Base-by-base conservation (phyloP, 1,284 basidiomycete genomes). In the Trichosporon sp. region DNA sequence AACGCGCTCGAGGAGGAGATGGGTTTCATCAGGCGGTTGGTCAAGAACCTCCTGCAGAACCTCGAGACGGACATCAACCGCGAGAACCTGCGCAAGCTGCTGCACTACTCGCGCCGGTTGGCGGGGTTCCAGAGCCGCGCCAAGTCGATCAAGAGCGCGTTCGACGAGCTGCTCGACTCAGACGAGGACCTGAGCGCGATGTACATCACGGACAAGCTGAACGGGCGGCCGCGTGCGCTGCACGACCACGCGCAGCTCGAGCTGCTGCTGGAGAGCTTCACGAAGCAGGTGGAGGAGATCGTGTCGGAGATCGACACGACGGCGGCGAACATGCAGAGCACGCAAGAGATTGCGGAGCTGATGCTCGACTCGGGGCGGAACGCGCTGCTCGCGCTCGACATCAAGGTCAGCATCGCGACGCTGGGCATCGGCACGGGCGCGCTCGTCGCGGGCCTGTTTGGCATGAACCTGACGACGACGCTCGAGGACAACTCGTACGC, bases 281-380 rank as follows among this genome's bases (percentile, higher is more conserved):
- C 91, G 27, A 98, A 98, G 80, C 96, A 97, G 80, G 93, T 95
- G 0, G 95, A 97, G 81, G 95, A 97, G 84, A 92, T 97, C 69
- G 92, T 95, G 5, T 93, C 90, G 74, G 95, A 97, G 82, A 91
- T 92, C 1, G 92, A 93, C 77, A 93, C 88, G 72, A 93, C 92
- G 1, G 89, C 93, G 92, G 88, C 86, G 68, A 97, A 97, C 79
- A 93, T 98, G 67, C 91, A 93, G 84, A 94, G 93, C 18, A 98
- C 95, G 0, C 95, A 98, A 85, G 95, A 98, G 82, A 96, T 98
- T 65, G 93, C 97, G 6, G 96, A 99, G 82, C 87, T 99, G 68
- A 95, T 98, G 78, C 87, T 99, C 62, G 96, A 99, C 81, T 92
- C 94, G 68, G 97, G 97, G 84, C 91, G 96, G 62, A 99, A 99